Base-by-base conservation (phyloP, 208 protist genomes). In the Wallacemonas collosoma region DNA sequence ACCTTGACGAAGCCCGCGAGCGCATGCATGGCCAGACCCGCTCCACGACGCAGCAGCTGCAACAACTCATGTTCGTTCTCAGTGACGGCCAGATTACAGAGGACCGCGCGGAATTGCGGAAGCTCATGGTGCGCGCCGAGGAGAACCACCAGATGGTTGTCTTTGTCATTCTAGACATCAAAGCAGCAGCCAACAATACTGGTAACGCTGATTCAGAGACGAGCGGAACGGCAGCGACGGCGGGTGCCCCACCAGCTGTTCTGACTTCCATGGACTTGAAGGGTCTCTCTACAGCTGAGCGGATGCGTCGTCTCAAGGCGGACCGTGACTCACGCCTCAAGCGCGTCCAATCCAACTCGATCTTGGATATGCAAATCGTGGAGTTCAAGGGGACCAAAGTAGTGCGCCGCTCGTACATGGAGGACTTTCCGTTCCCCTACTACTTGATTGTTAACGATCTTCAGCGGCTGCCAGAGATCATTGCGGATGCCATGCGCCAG, bases 361-460 rank as follows among this genome's bases (percentile, higher is more conserved):
- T 97, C 38, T 70, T 98, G 7, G 93, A 98, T 71, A 97, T 97
- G 93, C 90, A 97, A 69, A 81, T 93, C 47, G 88, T 98, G 38
- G 88, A 95, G 72, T 98, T 97, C 64, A 80, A 69, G 41, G 78
- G 73, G 45, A 87, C 89, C 11, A 91, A 94, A 55, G 85, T 99
- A 8, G 82, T 95, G 60, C 87, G 93, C 9, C 91, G 81, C 5
- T 81, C 88, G 1, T 99, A 99, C 88, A 97, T 99, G 87, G 98
- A 99, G 66, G 90, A 95, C 54, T 99, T 99, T 79, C 99, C 99
- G 45, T 99, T 99, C 73, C 97, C 98, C 15, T 99, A 99, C 85
- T 99, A 99, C 79, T 83, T 99, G 12, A 88, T 99, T 58, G 90
- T 99, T 44, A 87, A 97, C 67, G 97, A 99, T 51, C 87, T 99